These are phyloP conservation scores for Saccharomyces hybrid DNA, from an alignment of 1,139 yeast species.

Conservation along the genomic window DNA sequence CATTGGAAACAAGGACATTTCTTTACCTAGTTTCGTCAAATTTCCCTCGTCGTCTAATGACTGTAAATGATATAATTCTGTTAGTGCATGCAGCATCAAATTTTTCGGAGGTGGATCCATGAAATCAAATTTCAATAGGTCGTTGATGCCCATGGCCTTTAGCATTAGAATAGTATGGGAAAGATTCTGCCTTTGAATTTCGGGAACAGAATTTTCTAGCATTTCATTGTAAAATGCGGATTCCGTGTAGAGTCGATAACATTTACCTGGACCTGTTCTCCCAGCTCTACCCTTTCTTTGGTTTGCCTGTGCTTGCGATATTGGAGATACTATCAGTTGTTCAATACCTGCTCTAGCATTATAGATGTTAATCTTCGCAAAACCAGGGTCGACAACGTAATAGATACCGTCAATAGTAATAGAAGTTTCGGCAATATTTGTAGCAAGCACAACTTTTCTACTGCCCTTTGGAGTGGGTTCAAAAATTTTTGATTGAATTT, in stretches of 20 bases:
- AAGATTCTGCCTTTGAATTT: constrained; percentile 84
- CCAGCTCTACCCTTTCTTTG: constrained; percentile 98
- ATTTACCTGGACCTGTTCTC: constrained; percentile 92
- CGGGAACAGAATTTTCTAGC: constrained; percentile 82
- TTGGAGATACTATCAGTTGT: constrained; percentile 72
- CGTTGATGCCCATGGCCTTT: constrained; percentile 92
- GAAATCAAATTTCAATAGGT: constrained; percentile 71
- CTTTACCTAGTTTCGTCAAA: constrained; percentile 65
- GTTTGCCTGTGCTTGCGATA: constrained; percentile 90
- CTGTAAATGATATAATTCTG: constrained; percentile 72
- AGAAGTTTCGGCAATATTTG: constrained; percentile 95
- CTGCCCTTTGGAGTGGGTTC: constrained; percentile 77
- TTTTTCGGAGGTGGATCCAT: constrained; percentile 91
- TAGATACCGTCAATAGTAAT: constrained; percentile 89
- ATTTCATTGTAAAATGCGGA: constrained; percentile 82
- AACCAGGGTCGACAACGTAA: constrained; percentile 88
- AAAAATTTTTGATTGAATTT: constrained; percentile 71
- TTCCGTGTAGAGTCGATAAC: constrained; percentile 81
- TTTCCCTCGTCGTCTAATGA: constrained; percentile 74
- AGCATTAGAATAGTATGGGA: constrained; percentile 80
- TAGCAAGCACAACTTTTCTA: constrained; percentile 86
- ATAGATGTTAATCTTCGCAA: constrained; percentile 78
- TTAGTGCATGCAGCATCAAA: constrained; percentile 70
- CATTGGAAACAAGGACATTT: constrained; percentile 93
- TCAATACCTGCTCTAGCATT: constrained; percentile 88